A percentile compares a stretch with the other conserved stretches of the same genome.
Conservation (phyloP, 2,329 filamentous ascomycete species). For the Hymenoscyphus scutula region DNA sequence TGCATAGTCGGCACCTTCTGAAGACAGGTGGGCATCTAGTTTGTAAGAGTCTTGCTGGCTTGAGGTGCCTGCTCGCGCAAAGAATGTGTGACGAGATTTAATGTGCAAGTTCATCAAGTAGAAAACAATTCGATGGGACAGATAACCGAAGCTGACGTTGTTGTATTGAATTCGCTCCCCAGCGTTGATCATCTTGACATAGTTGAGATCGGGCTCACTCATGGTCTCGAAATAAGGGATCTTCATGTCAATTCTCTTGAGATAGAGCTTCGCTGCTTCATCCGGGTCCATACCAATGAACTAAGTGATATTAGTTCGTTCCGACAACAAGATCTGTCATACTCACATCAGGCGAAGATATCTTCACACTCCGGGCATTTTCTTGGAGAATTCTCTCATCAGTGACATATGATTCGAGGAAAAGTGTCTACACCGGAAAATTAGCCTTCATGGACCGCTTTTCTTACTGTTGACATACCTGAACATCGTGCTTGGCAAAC, state of each 20-base stretch:
- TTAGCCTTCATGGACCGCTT: slow-evolving; percentile 17
- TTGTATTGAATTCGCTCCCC: slow-evolving; percentile 92
- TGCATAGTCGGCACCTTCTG: slow-evolving; percentile 77
- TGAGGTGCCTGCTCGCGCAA: slow-evolving; percentile 82
- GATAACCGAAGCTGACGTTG: slow-evolving; percentile 93
- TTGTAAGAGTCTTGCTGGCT: slow-evolving; percentile 91
- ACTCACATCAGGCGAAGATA: slow-evolving; percentile 87
- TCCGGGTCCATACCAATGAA: slow-evolving; percentile 90
- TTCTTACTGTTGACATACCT: slow-evolving; percentile 49
- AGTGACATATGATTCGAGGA: slow-evolving; percentile 93
- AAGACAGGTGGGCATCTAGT: slow-evolving; percentile 79
- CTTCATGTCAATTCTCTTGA: slow-evolving; percentile 83
- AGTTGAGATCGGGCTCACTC: slow-evolving; percentile 90
- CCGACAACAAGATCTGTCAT: slow-evolving; percentile 5
- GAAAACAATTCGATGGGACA: slow-evolving; percentile 96
- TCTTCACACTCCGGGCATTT: slow-evolving; percentile 96
- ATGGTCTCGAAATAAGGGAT: slow-evolving; percentile 98
- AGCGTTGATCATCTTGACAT: slow-evolving; percentile 99
- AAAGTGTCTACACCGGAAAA: slow-evolving; percentile 68
- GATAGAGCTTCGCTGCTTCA: slow-evolving; percentile 88
- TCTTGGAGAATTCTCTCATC: slow-evolving; percentile 92
- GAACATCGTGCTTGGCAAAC: slow-evolving; percentile 95
- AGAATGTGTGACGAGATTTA: slow-evolving; percentile 91
- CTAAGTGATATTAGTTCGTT: slow-evolving; percentile 41
- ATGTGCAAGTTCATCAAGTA: slow-evolving; percentile 97